These are phyloP conservation scores for Nectriaceae sp. DNA, from an alignment of 2,329 filamentous ascomycete genomes.

Conservation along the genomic window DNA sequence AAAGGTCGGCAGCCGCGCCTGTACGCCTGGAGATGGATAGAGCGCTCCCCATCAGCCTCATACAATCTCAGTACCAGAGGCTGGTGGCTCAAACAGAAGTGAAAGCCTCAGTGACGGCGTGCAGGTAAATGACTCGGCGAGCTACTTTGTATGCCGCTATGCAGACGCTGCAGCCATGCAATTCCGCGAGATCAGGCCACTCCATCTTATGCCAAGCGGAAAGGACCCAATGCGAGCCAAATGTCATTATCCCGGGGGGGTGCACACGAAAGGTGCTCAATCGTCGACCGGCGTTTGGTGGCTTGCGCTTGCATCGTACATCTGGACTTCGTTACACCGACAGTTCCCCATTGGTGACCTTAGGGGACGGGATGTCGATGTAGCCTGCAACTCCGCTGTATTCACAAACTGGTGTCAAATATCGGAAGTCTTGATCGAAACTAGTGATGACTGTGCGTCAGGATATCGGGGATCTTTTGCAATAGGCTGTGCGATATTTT, in stretches of 20 bases:
- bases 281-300: conserved; percentile 20
- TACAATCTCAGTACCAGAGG: neutral
- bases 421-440: too few relatives aligned
- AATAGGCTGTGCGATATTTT: too few relatives aligned
- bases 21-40: neutral
- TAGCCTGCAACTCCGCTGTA: too few relatives aligned
- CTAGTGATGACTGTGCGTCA: too few relatives aligned
- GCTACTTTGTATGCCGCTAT: conserved; percentile 13
- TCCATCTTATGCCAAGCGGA: conserved; percentile 13
- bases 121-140: conserved; percentile 15
- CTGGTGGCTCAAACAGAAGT: neutral
- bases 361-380: too few relatives aligned
- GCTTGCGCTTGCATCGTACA: conserved; percentile 23
- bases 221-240: conserved; percentile 4
- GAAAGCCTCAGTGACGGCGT: too few relatives aligned
- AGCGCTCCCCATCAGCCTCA: neutral
- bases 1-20: neutral
- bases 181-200: conserved; percentile 26
- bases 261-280: conserved; percentile 10
- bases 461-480: too few relatives aligned
- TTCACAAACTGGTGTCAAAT: too few relatives aligned
- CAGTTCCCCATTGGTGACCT: conserved; percentile 12
- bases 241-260: neutral
- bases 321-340: conserved; percentile 17
- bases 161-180: conserved; percentile 17